Base-by-base conservation (phyloP, 176 grass and related monocot genomes). In the Oropetium thomaeum region DNA sequence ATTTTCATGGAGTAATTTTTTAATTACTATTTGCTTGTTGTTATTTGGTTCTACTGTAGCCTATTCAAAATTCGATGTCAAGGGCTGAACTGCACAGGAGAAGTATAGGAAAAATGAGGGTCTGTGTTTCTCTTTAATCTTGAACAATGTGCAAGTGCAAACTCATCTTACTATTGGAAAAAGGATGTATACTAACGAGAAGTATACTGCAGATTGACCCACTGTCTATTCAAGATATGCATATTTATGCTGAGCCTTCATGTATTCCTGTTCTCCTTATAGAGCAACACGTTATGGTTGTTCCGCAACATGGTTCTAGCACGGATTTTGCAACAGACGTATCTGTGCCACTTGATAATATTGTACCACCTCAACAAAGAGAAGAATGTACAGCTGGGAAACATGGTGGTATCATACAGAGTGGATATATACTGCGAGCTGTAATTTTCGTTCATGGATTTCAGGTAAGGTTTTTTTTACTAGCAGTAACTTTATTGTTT, bases 381-480 rank as follows among this genome's bases (percentile, higher is more conserved):
- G 86, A 66, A 78, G 67, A 87, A 62, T 62, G 58, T 55, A 31
- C 58, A n/a, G 77, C 64, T 26, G 57, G 65, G 7, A 89, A 64
- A 74, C 42, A 67, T 75, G 58, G 51, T 41, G 43, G 62, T 69
- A 29, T 44, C 77, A 82, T 75, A 68, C 89, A 67, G 59, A 67
- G 48, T 78, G 77, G 76, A 41, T 74, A 70, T 20, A 44, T 87
- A 65, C 80, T 97, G 55, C 75, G 87, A 81, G 90, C 85, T 70
- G 84, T 98, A 53, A 65, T 98, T 54, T 97, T 98, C 83, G 95
- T 98, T 81, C 91, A 94, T 84, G 95, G 95, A 78, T 98, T 98
- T 92, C 95, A 98, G 84, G 95, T 51, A 94, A 66, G 32, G 59
- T 53, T 71, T 13, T 71, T 13, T n/a, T 17, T 37, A 48, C 47